Conservation (phyloP, 108 stramenopile genomes). For the Skeletonema costatum region DNA sequence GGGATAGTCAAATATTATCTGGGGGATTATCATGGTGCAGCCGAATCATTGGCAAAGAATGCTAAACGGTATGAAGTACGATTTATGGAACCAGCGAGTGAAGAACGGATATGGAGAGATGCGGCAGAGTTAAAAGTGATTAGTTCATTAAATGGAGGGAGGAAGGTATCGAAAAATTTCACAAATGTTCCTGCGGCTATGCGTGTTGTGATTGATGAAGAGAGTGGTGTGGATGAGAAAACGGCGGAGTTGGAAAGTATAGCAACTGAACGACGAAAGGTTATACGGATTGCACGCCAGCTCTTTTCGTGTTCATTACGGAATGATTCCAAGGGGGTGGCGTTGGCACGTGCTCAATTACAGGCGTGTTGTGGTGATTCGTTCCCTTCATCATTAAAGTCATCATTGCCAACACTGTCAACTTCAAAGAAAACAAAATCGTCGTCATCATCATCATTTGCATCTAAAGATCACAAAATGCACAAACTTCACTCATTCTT, state of each 20-base stretch:
- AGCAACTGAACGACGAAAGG: conserved; percentile 48
- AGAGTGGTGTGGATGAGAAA: conserved; percentile 12
- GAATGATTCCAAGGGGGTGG: conserved; percentile 39
- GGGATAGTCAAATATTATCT: conserved; percentile 80
- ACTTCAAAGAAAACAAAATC: conserved; percentile 2
- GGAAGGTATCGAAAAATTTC: conserved; percentile 5
- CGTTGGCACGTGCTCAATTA: conserved; percentile 64
- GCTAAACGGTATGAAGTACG: conserved; percentile 60
- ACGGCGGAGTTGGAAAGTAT: conserved; percentile 24
- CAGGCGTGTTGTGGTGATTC: conserved; percentile 57
- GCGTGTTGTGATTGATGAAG: conserved; percentile 8
- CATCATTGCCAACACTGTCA: conserved; percentile 22
- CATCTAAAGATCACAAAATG: conserved; percentile 61
- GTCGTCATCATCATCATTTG: not conserved
- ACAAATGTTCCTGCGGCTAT: conserved; percentile 10
- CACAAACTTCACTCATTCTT: conserved; percentile 81
- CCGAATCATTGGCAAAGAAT: conserved; percentile 60
- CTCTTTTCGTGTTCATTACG: conserved; percentile 63
- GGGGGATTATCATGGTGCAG: conserved; percentile 56
- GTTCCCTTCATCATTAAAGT: conserved; percentile 20
- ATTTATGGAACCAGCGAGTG: conserved; percentile 67
- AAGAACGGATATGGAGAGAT: conserved; percentile 87
- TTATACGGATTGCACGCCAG: conserved; percentile 62
- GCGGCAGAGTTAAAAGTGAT: conserved; percentile 66
- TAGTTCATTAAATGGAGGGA: conserved; percentile 27